Base-by-base conservation (phyloP, 78 protist species). In the Dictyostelium purpureum region DNA sequence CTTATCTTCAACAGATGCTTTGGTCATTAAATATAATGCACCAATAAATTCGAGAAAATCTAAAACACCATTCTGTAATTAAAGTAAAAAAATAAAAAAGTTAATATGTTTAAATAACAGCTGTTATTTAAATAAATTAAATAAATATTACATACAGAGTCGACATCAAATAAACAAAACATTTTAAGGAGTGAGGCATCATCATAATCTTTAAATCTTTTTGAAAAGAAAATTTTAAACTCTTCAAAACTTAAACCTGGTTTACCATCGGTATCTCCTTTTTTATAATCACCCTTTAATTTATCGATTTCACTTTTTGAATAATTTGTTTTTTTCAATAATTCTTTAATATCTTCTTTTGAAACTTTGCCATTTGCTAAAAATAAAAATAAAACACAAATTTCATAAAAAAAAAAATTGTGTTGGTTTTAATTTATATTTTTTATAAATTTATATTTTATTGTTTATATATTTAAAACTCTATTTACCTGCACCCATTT, bases 191-290 rank as follows among this genome's bases (percentile, higher is more conserved):
- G 12, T 26, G 79, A 43, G 14, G 79, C 79, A 71, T 71, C 79
- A 71, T 71, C 79, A 45, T 21, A 19, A 40, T 71, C 59, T 71
- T 71, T 37, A 45, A 71, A 43, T 45, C 35, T n/a, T 12, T 16
- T 31, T 43, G 28, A 21, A 45, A 71, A 71, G 45, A 71, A 71
- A 12, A 59, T 12, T 51, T 71, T 71, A 28, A 71, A 71, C 19
- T 71, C 59, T 21, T 71, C 79, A 5, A 71, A 71, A 24, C 61
- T 42, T 18, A 71, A 51, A 45, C 79, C 79, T 57, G n/a, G n/a
- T n/a, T 57, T 57, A 26, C 66, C 26, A 26, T 57, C 66, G 21
- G 21, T 28, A 10, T 57, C 26, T 9, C 21, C 66, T 10, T 28
- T 26, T 57, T 57, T 28, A 26, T 57, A 57, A 57, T 57, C 66